These are phyloP conservation scores for Pythium pyrilobum DNA, from an alignment of 352 stramenopile species.

Conservation along the genomic window DNA sequence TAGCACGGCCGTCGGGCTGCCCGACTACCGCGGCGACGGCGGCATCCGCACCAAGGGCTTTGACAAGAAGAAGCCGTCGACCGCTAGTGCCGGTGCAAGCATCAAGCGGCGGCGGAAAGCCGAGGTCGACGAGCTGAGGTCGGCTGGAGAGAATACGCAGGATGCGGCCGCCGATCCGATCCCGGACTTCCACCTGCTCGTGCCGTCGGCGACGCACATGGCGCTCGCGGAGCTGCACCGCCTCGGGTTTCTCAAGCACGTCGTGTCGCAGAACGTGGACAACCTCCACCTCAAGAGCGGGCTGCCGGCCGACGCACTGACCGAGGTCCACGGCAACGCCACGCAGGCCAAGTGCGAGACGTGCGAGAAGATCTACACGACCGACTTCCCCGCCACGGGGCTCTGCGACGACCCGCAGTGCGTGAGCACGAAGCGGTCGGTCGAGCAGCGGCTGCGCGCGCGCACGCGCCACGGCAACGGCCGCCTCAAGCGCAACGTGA, in stretches of 20 bases:
- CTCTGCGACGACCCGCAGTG: slow-evolving; percentile 61
- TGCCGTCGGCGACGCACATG: slow-evolving; percentile 80
- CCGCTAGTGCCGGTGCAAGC: not conserved
- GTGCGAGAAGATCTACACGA: slow-evolving; percentile 79
- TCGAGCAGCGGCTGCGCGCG: slow-evolving; percentile 55
- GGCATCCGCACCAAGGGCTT: slow-evolving; percentile 70
- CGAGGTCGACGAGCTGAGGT: not conserved
- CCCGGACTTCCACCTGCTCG: slow-evolving; percentile 59
- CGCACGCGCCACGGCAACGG: slow-evolving; percentile 76
- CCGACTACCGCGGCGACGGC: slow-evolving; percentile 78
- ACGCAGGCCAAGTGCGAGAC: slow-evolving; percentile 81
- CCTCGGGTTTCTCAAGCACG: slow-evolving; percentile 63
- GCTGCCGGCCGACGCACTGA: slow-evolving; percentile 41
- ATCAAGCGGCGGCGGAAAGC: slow-evolving; percentile 7
- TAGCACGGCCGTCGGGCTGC: slow-evolving; percentile 71
- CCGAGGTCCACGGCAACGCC: slow-evolving; percentile 79
- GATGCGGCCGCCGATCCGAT: slow-evolving; percentile 17
- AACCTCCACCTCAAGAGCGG: slow-evolving; percentile 83
- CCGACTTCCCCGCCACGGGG: slow-evolving; percentile 60
- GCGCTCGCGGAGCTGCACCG: slow-evolving; percentile 70
- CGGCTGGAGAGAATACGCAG: not conserved
- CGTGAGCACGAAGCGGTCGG: slow-evolving; percentile 54
- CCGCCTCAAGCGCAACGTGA: slow-evolving; percentile 66
- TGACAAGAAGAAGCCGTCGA: slow-evolving; percentile 16
- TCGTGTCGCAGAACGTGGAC: slow-evolving; percentile 83